Evolutionary conservation across 495 filamentous ascomycete species (phyloP).

Genomic region (Xylaria nigripes): DNA sequence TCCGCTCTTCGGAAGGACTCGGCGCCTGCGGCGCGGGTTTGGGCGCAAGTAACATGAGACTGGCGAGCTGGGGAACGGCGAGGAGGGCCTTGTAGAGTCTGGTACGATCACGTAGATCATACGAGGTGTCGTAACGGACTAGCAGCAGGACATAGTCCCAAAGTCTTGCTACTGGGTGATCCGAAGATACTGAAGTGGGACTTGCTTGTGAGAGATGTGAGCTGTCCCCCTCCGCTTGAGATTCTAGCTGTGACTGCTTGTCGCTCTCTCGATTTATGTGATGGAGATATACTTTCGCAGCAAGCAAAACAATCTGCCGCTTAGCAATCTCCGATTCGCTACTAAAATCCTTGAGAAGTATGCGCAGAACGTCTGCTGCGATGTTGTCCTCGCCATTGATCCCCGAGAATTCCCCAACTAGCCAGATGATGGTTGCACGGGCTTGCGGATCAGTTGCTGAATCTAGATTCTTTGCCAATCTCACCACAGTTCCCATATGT

Average conservation of each 20-base stretch:
- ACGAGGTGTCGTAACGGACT: slow-evolving; percentile 85
- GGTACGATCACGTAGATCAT: slow-evolving; percentile 86
- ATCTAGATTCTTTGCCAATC: slow-evolving; percentile 87
- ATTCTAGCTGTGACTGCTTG: slow-evolving; percentile 11
- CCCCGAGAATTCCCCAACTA: slow-evolving; percentile 89
- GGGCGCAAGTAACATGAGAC: slow-evolving; percentile 80
- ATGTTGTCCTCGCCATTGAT: slow-evolving; percentile 73
- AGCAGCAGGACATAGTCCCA: slow-evolving; percentile 81
- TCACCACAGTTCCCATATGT: slow-evolving; percentile 71
- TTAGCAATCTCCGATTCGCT: slow-evolving; percentile 80
- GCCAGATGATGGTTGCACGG: slow-evolving; percentile 90
- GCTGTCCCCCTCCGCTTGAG: slow-evolving; percentile 11
- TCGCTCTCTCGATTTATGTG: slow-evolving; percentile 57
- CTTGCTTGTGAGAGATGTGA: slow-evolving; percentile 24
- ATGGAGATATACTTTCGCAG: slow-evolving; percentile 90
- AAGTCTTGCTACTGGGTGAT: slow-evolving; percentile 63
- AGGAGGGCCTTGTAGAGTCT: slow-evolving; percentile 81
- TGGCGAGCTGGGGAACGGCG: slow-evolving; percentile 73
- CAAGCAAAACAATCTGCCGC: slow-evolving; percentile 82
- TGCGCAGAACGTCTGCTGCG: slow-evolving; percentile 85
- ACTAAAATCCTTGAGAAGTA: slow-evolving; percentile 74
- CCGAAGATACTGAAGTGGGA: slow-evolving; percentile 33
- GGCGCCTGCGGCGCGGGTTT: slow-evolving; percentile 87
- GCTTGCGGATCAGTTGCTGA: slow-evolving; percentile 75
- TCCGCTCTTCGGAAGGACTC: slow-evolving; percentile 72